Evolutionary conservation across 768 basidiomycete species (phyloP).

Genomic region (Leucosporidium yakuticum): DNA sequence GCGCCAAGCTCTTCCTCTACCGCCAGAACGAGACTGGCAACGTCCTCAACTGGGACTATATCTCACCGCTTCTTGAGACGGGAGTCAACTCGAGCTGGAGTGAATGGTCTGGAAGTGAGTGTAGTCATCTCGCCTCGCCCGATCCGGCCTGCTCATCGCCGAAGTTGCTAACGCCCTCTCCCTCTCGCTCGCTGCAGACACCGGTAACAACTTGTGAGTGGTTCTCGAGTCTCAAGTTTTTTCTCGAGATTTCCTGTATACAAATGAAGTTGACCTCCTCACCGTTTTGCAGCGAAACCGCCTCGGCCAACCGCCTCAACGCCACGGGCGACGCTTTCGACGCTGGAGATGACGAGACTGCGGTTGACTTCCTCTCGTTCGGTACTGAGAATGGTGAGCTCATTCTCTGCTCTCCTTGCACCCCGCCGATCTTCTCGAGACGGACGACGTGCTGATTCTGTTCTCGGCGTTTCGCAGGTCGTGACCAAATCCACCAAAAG

Average conservation of each 20-base stretch:
- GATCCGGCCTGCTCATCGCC: neutral
- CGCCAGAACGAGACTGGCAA: conserved; percentile 26
- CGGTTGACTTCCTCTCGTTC: conserved; percentile 26
- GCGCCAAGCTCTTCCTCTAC: conserved; percentile 35
- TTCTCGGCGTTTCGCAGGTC: neutral
- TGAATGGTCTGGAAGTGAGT: conserved; percentile 35
- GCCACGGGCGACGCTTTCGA: conserved; percentile 23
- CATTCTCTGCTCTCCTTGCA: too few relatives aligned
- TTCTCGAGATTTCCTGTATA: too few relatives aligned
- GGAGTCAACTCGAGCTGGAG: conserved; percentile 10
- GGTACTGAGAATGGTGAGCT: conserved; percentile 34
- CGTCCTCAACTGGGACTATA: conserved; percentile 29
- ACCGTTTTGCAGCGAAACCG: conserved; percentile 34
- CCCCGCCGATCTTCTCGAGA: too few relatives aligned
- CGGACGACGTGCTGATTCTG: neutral
- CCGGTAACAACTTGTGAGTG: neutral
- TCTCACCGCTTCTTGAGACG: conserved; percentile 21
- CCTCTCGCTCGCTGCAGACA: neutral
- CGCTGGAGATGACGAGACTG: conserved; percentile 24
- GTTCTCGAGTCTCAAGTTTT: too few relatives aligned
- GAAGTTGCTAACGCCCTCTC: neutral
- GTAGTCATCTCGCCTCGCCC: neutral
- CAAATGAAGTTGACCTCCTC: too few relatives aligned
- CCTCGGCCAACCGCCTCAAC: conserved; percentile 33
- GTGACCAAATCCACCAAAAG: conserved; percentile 7